A percentile compares a stretch with the other conserved stretches of the same genome.
Conservation (phyloP, 179 eudicot species). For the Vitellaria paradoxa region DNA sequence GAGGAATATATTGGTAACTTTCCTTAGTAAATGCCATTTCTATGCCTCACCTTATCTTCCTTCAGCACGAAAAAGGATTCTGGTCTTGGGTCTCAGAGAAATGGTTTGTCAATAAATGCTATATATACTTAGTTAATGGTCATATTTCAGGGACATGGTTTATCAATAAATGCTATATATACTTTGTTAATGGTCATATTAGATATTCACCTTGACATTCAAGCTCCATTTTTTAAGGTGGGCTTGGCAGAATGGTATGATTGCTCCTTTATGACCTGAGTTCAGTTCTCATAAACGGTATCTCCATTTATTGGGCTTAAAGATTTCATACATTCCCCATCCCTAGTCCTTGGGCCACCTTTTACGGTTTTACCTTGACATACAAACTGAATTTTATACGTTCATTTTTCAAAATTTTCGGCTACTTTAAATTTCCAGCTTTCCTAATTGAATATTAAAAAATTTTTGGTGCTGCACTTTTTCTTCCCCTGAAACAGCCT, state of each 20-base stretch:
- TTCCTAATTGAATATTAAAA: background rate
- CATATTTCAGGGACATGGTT: background rate
- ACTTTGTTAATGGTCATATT: background rate
- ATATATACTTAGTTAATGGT: background rate
- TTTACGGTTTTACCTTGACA: background rate
- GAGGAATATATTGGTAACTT: background rate
- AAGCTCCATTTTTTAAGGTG: too few relatives aligned
- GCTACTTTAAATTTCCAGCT: too few relatives aligned
- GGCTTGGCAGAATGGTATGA: too few relatives aligned
- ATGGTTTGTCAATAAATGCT: background rate
- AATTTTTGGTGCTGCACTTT: background rate
- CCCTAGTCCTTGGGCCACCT: too few relatives aligned
- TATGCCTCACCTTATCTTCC: background rate
- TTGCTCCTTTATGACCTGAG: too few relatives aligned
- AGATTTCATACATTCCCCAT: too few relatives aligned
- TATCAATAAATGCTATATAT: background rate
- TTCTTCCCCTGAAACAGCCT: background rate
- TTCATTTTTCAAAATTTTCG: background rate
- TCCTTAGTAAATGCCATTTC: background rate
- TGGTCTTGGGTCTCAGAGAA: background rate
- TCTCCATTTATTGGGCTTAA: too few relatives aligned
- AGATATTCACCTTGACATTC: too few relatives aligned
- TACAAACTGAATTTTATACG: background rate
- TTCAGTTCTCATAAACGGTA: too few relatives aligned
- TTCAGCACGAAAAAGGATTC: background rate